Percentiles rank a stretch among this genome's conserved stretches.
These are phyloP conservation scores for Fusarium sp. DNA, from an alignment of 2,329 filamentous ascomycete species.

Conservation along the genomic window DNA sequence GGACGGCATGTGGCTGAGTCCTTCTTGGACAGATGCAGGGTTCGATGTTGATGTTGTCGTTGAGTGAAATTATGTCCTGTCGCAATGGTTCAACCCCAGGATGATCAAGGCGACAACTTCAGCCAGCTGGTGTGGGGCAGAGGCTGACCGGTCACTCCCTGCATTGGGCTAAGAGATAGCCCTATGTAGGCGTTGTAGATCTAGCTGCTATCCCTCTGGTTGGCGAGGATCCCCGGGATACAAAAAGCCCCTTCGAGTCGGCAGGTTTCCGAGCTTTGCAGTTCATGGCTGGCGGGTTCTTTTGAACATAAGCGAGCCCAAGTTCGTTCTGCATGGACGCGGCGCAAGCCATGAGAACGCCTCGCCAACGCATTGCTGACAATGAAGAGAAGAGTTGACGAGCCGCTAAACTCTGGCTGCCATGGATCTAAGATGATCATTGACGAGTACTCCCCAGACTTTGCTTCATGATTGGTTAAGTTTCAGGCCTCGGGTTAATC, in stretches of 20 bases:
- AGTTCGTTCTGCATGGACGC: neutral
- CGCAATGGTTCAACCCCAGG: neutral
- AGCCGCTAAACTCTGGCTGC: neutral
- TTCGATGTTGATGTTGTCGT: neutral
- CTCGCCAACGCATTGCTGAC: slow-evolving; percentile 1
- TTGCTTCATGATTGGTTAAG: neutral
- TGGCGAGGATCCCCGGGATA: slow-evolving; percentile 1
- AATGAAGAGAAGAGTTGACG: neutral
- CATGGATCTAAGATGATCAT: neutral
- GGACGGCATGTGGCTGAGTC: neutral
- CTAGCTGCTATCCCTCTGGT: slow-evolving; percentile 6
- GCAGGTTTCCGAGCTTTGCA: slow-evolving; percentile 6
- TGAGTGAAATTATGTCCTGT: neutral
- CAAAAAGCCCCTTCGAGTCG: slow-evolving; percentile 10
- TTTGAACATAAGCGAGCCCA: neutral
- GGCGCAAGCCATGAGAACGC: slow-evolving; percentile 9
- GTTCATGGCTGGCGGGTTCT: neutral
- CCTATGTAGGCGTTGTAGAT: slow-evolving; percentile 24
- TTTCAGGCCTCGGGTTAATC: neutral
- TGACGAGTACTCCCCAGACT: neutral
- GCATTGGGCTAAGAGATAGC: slow-evolving; percentile 26
- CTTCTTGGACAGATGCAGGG: neutral
- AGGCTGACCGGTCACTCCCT: slow-evolving; percentile 19
- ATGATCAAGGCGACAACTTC: slow-evolving; percentile 3
- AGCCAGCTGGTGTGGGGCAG: slow-evolving; percentile 17